Evolutionary conservation across 2,329 filamentous ascomycete species (phyloP), one percentile per base, ranked within the genome.

Genomic region (Lasiodiplodia theobromae): DNA sequence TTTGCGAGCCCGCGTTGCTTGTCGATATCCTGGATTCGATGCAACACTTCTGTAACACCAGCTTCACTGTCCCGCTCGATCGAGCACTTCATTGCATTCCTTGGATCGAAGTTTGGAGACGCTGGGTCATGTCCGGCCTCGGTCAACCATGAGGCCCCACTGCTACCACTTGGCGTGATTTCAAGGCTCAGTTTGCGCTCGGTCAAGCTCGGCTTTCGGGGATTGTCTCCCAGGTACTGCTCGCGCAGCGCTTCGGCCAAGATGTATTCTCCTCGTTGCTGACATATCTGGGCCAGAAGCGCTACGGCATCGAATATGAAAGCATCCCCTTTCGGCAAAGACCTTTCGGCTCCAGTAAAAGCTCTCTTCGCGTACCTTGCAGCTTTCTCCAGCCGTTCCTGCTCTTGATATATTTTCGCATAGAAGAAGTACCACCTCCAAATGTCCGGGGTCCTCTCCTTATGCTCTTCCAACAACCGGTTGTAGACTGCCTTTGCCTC

Each of bases 401-500:
- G 66, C 21, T 62, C 56, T 25, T 53, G 49, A 34, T 68, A 68
- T 18, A 68, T 68, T 11, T 54, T 68, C 6, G 66, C 56, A 18
- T 62, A 53, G 18, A 14, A 68, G 37, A 40, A 63, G 49, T 68
- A 68, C 66, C 66, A 68, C 38, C 66, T 68, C 56, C 66, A 68
- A 7, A 53, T 49, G 21, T 68, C 56, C 10, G 57, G 56, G 1
- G 6, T 37, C 28, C 57, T 60, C 16, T 63, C 47, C 23, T 44
- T 68, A 10, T 54, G 40, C 44, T 63, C 66, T 25, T 53, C 47
- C 34, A 68, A 28, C 21, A 68, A 57, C 18, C 51, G 49, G 11
- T 34, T 63, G 37, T 68, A 68, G 23, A 68, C 63, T 23, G 7
- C 40, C 34, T 56, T 68, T 37, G 66, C 66, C 40, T 68, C 66